Conservation (phyloP, 2,329 filamentous ascomycete genomes). For the Stemphylium beticola region DNA sequence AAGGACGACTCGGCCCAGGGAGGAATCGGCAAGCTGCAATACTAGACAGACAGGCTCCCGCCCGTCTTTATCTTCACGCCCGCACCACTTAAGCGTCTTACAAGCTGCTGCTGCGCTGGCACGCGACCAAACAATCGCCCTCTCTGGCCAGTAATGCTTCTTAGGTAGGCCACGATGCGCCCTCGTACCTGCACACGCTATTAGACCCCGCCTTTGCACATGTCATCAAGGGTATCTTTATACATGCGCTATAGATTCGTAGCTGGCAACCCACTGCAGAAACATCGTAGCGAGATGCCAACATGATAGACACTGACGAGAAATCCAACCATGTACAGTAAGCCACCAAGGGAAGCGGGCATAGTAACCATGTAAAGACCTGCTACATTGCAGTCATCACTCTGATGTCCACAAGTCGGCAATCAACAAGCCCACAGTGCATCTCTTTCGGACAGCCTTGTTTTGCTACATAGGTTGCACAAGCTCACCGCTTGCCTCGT, state of each 20-base stretch:
- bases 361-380: too few relatives aligned
- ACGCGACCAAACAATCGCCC: slow-evolving; percentile 35
- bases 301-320: too few relatives aligned
- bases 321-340: too few relatives aligned
- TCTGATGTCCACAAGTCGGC: too few relatives aligned
- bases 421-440: neutral
- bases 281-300: too few relatives aligned
- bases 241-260: neutral
- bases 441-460: neutral
- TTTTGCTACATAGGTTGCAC: slow-evolving; percentile 19
- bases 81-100: slow-evolving; percentile 22
- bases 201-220: slow-evolving; percentile 45
- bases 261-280: neutral
- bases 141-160: slow-evolving; percentile 35
- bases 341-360: too few relatives aligned
- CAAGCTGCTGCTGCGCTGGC: slow-evolving; percentile 34
- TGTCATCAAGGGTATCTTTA: slow-evolving; percentile 25
- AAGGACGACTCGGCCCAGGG: neutral
- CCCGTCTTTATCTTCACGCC: slow-evolving; percentile 14
- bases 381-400: too few relatives aligned
- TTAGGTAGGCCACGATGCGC: slow-evolving; percentile 43
- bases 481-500: slow-evolving; percentile 34
- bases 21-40: neutral
- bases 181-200: slow-evolving; percentile 42
- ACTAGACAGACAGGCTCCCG: neutral